A percentile compares a stretch with the other conserved stretches of the same genome.
Conservation (phyloP, 208 protist species). For the Leishmania arabica region DNA sequence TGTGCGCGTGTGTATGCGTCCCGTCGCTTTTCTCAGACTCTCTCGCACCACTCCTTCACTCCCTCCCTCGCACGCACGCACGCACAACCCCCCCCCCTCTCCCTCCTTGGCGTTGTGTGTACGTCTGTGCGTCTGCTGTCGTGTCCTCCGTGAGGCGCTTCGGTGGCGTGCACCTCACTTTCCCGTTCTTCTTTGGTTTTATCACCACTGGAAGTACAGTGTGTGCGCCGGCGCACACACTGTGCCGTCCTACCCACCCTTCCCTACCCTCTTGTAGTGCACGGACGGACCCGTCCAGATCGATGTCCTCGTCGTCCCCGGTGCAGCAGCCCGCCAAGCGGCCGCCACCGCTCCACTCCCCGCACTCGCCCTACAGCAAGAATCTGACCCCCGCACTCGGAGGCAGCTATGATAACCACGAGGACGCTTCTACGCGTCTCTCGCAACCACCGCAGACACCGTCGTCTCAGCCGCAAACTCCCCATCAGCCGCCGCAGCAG, state of each 20-base stretch:
- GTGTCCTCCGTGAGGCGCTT: background rate
- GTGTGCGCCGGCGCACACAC: background rate
- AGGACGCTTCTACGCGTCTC: background rate
- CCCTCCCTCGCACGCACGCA: background rate
- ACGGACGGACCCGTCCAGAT: background rate
- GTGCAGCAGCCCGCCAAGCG: conserved; percentile 2
- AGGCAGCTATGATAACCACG: conserved; percentile 13
- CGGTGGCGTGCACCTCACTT: too few relatives aligned
- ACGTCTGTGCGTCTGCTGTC: background rate
- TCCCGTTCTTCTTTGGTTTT: conserved; percentile 7
- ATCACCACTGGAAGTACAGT: background rate
- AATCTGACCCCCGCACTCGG: conserved; percentile 8
- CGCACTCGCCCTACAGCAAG: conserved; percentile 19
- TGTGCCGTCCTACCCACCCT: background rate
- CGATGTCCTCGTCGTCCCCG: background rate
- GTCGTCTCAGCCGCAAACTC: background rate
- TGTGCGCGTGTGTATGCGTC: background rate
- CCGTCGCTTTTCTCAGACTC: background rate
- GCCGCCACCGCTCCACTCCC: conserved; percentile 17
- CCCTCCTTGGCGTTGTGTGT: background rate
- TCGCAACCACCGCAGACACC: background rate
- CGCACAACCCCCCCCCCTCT: too few relatives aligned
- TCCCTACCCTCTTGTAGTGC: background rate
- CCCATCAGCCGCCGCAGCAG: conserved; percentile 4
- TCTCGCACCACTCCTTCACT: conserved; percentile 6